These are phyloP conservation scores for Cladosporium velox DNA, from an alignment of 2,329 filamentous ascomycete genomes.

Conservation along the genomic window DNA sequence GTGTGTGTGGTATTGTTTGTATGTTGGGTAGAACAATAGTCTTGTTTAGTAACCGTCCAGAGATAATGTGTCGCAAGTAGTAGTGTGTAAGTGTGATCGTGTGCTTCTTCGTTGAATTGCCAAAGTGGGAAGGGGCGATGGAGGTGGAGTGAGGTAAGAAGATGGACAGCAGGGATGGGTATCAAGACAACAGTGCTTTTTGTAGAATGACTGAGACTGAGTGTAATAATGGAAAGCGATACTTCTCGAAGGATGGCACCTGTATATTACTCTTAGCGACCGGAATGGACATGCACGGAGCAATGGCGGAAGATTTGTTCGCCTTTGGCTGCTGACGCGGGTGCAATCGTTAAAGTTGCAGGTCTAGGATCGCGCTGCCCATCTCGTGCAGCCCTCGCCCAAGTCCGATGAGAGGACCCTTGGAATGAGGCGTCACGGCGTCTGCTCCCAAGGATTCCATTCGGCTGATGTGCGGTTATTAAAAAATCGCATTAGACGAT, in stretches of 20 bases:
- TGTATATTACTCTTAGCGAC: not conserved
- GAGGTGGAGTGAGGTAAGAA: not conserved
- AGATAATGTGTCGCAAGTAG: not conserved
- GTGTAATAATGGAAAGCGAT: not conserved
- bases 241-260: not conserved
- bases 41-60: not conserved
- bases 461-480: too few relatives aligned
- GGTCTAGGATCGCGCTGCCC: not conserved
- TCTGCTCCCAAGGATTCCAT: not conserved
- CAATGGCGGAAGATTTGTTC: constrained; percentile 15
- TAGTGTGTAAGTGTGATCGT: not conserved
- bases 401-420: constrained; percentile 3
- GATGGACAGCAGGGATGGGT: not conserved
- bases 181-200: not conserved
- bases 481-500: too few relatives aligned
- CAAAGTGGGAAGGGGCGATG: not conserved
- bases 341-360: not conserved
- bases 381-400: not conserved
- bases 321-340: constrained; percentile 4
- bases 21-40: not conserved
- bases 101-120: not conserved
- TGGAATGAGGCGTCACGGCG: not conserved
- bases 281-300: constrained; percentile 13
- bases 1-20: constrained; percentile 21
- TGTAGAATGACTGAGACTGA: not conserved